A percentile compares a stretch with the other conserved stretches of the same genome.
Conservation (phyloP, 306 rosid genomes). For the Cajanus cajan region DNA sequence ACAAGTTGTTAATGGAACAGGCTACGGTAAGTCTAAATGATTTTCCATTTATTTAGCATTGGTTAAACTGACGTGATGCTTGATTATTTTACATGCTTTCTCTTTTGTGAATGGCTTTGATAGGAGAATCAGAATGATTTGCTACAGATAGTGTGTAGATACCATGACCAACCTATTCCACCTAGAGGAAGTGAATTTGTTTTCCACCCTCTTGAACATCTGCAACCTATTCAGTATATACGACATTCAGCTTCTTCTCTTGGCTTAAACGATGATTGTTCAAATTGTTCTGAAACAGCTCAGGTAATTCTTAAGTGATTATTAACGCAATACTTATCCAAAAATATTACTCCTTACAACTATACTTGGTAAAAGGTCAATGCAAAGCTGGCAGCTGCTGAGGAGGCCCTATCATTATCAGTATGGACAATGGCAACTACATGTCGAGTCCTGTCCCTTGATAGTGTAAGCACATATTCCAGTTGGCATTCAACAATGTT, state of each 20-base stretch:
- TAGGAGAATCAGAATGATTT: slow-evolving; percentile 83
- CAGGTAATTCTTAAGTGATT: slow-evolving; percentile 54
- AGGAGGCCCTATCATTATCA: slow-evolving; percentile 85
- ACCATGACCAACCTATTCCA: slow-evolving; percentile 73
- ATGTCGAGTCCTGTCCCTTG: slow-evolving; percentile 89
- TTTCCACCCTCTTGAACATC: slow-evolving; percentile 91
- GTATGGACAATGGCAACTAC: slow-evolving; percentile 85
- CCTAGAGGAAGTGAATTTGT: slow-evolving; percentile 60
- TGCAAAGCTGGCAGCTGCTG: slow-evolving; percentile 70
- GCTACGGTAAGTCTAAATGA: slow-evolving; percentile 73
- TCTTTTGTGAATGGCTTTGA: slow-evolving; percentile 32
- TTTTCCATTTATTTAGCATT: slow-evolving; percentile 24
- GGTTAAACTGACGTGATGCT: slow-evolving; percentile 26
- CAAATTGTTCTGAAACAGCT: slow-evolving; percentile 42
- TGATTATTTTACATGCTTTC: slow-evolving; percentile 32
- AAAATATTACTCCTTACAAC: slow-evolving; percentile 14
- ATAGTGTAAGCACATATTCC: slow-evolving; percentile 57
- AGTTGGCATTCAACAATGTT: slow-evolving; percentile 13
- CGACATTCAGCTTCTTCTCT: slow-evolving; percentile 65
- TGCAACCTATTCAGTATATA: slow-evolving; percentile 74
- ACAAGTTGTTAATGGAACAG: slow-evolving; percentile 74
- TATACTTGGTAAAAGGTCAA: slow-evolving; percentile 49
- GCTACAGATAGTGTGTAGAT: slow-evolving; percentile 83
- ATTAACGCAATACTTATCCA: slow-evolving; percentile 5
- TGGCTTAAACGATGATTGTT: slow-evolving; percentile 52